Percentiles rank a stretch among this genome's conserved stretches.
phyloP scores from a whole-genome alignment of 768 basidiomycete species.

The Exsudoporus frostii region DNA sequence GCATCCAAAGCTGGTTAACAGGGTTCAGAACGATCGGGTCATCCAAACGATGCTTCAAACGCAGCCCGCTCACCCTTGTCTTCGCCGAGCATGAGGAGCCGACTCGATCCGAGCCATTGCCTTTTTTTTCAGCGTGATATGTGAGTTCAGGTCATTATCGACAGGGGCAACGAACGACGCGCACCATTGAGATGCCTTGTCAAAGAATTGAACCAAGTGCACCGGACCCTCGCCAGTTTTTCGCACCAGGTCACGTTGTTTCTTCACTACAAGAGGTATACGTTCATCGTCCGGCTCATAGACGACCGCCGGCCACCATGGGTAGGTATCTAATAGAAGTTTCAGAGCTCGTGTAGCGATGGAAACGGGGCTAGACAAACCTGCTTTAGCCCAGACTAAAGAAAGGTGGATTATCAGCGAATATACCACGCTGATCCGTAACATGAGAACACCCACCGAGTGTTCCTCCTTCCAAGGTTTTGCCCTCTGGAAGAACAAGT shows the following conservation, averaged over 20 bases:
- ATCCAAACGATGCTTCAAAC: neutral
- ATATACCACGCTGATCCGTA: neutral
- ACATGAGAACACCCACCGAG: slow-evolving; percentile 47
- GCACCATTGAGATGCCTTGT: slow-evolving; percentile 62
- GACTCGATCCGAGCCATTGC: slow-evolving; percentile 57
- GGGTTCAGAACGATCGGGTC: neutral
- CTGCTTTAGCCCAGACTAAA: slow-evolving; percentile 86
- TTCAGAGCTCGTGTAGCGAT: neutral
- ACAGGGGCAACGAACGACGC: slow-evolving; percentile 10
- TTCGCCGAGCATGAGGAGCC: slow-evolving; percentile 67
- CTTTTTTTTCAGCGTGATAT: slow-evolving; percentile 34
- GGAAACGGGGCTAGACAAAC: slow-evolving; percentile 34
- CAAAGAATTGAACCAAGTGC: slow-evolving; percentile 79
- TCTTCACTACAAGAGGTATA: slow-evolving; percentile 46
- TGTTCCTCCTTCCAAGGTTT: slow-evolving; percentile 51
- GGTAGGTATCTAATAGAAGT: slow-evolving; percentile 58
- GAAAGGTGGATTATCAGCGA: neutral
- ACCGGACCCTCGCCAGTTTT: slow-evolving; percentile 40
- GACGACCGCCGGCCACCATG: slow-evolving; percentile 87
- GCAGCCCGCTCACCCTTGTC: slow-evolving; percentile 52
- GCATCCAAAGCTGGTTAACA: slow-evolving; percentile 55
- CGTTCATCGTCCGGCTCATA: slow-evolving; percentile 56
- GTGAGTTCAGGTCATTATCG: neutral
- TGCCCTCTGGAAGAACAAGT: slow-evolving; percentile 34
- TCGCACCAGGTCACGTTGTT: slow-evolving; percentile 28